Evolutionary conservation across 345 rosid species (phyloP).

Genomic region (Angophora floribunda): DNA sequence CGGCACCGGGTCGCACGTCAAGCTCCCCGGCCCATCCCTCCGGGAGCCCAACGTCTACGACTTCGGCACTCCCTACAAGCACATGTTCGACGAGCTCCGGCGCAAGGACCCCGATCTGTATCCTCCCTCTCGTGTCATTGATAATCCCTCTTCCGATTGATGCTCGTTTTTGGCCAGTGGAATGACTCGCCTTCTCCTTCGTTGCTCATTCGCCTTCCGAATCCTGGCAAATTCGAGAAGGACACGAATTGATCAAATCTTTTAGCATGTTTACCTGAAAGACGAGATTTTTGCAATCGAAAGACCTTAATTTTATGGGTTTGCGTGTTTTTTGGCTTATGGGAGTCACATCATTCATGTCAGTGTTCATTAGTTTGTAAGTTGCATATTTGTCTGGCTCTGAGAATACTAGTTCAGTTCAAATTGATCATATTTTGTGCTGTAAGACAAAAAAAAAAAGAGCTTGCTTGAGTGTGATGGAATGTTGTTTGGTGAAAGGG

Average conservation of each 20-base stretch:
- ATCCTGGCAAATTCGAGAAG: neutral
- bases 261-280: neutral
- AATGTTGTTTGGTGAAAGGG: neutral
- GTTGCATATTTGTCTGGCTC: neutral
- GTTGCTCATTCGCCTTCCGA: neutral
- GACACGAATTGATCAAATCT: neutral
- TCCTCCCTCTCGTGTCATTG: constrained; percentile 1
- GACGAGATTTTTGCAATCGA: neutral
- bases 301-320: neutral
- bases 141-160: neutral
- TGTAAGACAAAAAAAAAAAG: rapidly evolving
- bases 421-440: neutral
- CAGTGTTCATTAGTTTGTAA: neutral
- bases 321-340: neutral
- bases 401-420: neutral
- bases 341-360: neutral
- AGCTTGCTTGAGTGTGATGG: neutral
- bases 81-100: constrained; percentile 90
- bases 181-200: neutral
- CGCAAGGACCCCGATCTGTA: constrained; percentile 98
- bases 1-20: constrained; percentile 89
- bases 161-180: neutral
- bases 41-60: constrained; percentile 93
- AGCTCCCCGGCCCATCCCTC: constrained; percentile 81
- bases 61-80: constrained; percentile 92